phyloP scores from a whole-genome alignment of 768 basidiomycete species.

The Boletus insuetus region DNA sequence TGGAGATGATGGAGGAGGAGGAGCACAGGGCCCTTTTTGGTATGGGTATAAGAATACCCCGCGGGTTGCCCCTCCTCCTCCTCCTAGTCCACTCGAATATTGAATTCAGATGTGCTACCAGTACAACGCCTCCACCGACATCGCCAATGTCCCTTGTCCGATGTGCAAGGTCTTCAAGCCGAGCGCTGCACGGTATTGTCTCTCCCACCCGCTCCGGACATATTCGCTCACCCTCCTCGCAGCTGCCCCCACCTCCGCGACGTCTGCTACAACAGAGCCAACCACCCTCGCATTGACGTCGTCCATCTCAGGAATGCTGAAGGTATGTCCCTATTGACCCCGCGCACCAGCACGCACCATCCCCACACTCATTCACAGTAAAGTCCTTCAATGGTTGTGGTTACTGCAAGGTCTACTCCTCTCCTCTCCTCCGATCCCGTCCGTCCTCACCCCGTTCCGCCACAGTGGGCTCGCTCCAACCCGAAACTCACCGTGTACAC shows the following conservation, averaged over 20 bases:
- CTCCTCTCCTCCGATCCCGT: slow-evolving; percentile 16
- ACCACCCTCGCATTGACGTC: slow-evolving; percentile 76
- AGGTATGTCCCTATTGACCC: slow-evolving; percentile 46
- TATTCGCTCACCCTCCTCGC: slow-evolving; percentile 17
- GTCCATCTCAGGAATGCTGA: slow-evolving; percentile 85
- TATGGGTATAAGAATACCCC: slow-evolving; percentile 31
- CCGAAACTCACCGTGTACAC: slow-evolving; percentile 55
- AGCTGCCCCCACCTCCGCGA: slow-evolving; percentile 80
- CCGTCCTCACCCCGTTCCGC: slow-evolving; percentile 26
- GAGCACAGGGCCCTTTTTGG: slow-evolving; percentile 29
- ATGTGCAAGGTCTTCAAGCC: slow-evolving; percentile 84
- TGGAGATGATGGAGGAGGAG: slow-evolving; percentile 11
- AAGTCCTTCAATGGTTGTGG: slow-evolving; percentile 85
- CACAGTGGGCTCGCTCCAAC: slow-evolving; percentile 69
- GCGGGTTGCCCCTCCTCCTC: slow-evolving; percentile 15
- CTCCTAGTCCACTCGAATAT: slow-evolving; percentile 22
- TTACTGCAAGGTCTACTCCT: slow-evolving; percentile 72
- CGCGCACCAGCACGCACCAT: background rate
- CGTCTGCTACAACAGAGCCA: slow-evolving; percentile 68
- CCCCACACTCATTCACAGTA: slow-evolving; percentile 42
- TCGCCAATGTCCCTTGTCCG: slow-evolving; percentile 65
- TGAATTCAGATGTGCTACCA: slow-evolving; percentile 61
- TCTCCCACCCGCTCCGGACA: slow-evolving; percentile 7
- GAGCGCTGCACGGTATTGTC: slow-evolving; percentile 50
- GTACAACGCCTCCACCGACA: slow-evolving; percentile 62